phyloP scores from a whole-genome alignment of 495 filamentous ascomycete species.

The Aspergillus kassunensis region DNA sequence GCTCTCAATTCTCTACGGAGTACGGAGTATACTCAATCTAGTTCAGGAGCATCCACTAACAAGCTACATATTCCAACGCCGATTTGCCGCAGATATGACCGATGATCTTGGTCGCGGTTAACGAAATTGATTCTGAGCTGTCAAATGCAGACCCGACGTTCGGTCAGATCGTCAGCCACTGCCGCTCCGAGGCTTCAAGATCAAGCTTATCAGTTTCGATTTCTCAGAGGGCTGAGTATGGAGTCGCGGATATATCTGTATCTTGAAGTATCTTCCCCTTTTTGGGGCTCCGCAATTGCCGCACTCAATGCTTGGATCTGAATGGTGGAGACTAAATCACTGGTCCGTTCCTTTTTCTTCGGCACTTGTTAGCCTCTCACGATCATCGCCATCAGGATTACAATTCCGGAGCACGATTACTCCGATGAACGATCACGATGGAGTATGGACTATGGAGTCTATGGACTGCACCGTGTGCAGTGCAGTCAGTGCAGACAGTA shows the following conservation, averaged over 20 bases:
- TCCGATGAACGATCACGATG: background rate
- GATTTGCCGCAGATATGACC: background rate
- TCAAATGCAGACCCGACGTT: background rate
- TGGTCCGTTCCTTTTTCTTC: background rate
- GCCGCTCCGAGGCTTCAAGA: background rate
- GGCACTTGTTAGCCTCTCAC: background rate
- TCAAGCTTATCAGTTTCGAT: slow-evolving; percentile 5
- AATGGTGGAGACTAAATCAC: background rate
- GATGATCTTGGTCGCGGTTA: background rate
- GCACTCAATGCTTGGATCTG: slow-evolving; percentile 5
- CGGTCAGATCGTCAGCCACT: background rate
- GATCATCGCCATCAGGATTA: background rate
- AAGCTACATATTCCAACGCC: background rate
- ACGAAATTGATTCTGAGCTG: slow-evolving; percentile 4
- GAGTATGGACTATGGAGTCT: too few relatives aligned
- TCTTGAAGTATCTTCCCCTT: background rate
- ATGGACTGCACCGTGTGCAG: too few relatives aligned
- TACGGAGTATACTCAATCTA: background rate
- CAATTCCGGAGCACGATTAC: too few relatives aligned
- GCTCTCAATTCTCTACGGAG: too few relatives aligned
- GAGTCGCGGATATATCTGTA: too few relatives aligned
- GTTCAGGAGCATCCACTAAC: background rate
- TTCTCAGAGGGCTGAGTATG: background rate
- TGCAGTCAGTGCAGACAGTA: background rate
- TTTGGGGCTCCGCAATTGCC: slow-evolving; percentile 10